A percentile compares a stretch with the other conserved stretches of the same genome.
phyloP scores from a whole-genome alignment of 305 asterid species.

The Fraxinus dipetala region DNA sequence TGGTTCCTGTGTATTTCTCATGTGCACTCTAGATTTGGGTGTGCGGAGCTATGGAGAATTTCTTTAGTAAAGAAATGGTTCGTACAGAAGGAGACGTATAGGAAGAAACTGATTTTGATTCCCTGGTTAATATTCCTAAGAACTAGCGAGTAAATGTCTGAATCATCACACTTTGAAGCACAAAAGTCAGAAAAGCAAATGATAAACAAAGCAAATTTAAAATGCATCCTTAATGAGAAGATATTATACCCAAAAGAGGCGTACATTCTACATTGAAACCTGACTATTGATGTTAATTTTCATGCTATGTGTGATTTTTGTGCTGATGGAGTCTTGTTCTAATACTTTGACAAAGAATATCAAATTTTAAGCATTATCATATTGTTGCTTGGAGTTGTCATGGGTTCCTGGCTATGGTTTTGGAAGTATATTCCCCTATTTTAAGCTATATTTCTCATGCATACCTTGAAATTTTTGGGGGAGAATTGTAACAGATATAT shows the following conservation, averaged over 20 bases:
- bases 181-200: too few species aligned
- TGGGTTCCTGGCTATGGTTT: background rate
- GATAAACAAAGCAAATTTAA: too few species aligned
- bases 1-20: too few species aligned
- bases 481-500: background rate
- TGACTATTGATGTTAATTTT: background rate
- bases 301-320: background rate
- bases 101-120: too few species aligned
- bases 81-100: too few species aligned
- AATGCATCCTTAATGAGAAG: too few species aligned
- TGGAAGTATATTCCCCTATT: background rate
- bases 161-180: too few species aligned
- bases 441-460: constrained; percentile 14
- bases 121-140: too few species aligned
- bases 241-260: background rate
- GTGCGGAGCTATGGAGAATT: too few species aligned
- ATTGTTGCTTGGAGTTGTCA: constrained; percentile 5
- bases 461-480: background rate
- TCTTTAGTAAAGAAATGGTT: too few species aligned
- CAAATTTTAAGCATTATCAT: background rate
- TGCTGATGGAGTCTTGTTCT: background rate
- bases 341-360: background rate
- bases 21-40: too few species aligned
- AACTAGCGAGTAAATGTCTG: too few species aligned
- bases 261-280: background rate